Base-by-base conservation (phyloP, 2,329 filamentous ascomycete genomes). In the Epichloe uncinata region DNA sequence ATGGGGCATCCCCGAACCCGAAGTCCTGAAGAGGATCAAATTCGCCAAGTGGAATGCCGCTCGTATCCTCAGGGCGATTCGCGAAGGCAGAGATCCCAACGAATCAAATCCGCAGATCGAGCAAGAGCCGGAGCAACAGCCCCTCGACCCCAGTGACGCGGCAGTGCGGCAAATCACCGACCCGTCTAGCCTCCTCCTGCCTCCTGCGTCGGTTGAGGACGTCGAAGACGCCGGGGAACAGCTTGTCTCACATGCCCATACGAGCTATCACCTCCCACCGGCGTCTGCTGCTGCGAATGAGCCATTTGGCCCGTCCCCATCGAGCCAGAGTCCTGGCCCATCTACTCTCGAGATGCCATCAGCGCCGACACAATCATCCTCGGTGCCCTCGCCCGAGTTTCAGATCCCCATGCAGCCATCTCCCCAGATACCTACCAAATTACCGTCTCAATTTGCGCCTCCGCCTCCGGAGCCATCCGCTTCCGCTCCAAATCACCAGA, bases 1-100 rank as follows among this genome's bases (percentile, higher is more conserved):
- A 60, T 98, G 91, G 89, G 84, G 81, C 5, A 68, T 78, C 70
- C 83, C 83, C 11, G 87, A 95, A 35, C 69, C 78, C 1, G 89
- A 97, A 61, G 80, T 83, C 18, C 74, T 81, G 38, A 79, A 88
- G 49, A 97, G 95, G 73, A 88, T 91, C 68, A 96, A 94, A 65
- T 98, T 87, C 63, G 89, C 91, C 41, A 98, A 97, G 67, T 98
- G 87, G 77, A 94, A 97, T 65, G 90, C 91, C 2, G 72, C 91
- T 36, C 81, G 93, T 51, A 98, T 98, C 61, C 75, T 86, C 15
- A 95, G 87, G 67, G 93, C 93, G 11, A 78, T 96, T 60, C 93
- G 90, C 61, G 86, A 90, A 40, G 89, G 89, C 49, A 84, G 87
- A 56, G 90, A 98, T 61, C 93, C 93, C 3, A 98, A 98, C 66